A percentile compares a stretch with the other conserved stretches of the same genome.
Evolutionary conservation across 352 stramenopile species (phyloP).

Genomic region (Globisporangium iwayamae): DNA sequence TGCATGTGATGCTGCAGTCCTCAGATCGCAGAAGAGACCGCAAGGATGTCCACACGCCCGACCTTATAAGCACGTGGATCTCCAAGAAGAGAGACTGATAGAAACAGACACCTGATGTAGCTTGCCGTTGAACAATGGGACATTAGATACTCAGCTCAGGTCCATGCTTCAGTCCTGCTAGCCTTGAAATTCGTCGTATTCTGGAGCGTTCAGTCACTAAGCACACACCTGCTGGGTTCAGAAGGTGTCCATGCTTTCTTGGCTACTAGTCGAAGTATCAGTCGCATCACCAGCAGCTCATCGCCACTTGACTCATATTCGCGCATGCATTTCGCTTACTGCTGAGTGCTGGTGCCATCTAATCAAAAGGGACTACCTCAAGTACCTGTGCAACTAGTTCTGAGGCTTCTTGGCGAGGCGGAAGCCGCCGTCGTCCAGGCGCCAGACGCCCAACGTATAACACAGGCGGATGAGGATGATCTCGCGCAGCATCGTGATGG

Average conservation of each 20-base stretch:
- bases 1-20: background rate
- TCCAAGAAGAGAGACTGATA: constrained; percentile 1
- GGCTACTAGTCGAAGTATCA: too few relatives aligned
- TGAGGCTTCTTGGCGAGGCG: constrained; percentile 26
- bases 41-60: background rate
- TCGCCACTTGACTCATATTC: too few relatives aligned
- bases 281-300: too few relatives aligned
- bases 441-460: constrained; percentile 90
- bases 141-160: too few relatives aligned
- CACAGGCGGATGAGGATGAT: constrained; percentile 89
- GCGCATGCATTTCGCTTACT: background rate
- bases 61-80: constrained; percentile 5
- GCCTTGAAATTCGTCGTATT: too few relatives aligned
- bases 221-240: too few relatives aligned
- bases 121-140: too few relatives aligned
- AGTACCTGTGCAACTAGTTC: background rate
- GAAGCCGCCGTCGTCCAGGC: constrained; percentile 60
- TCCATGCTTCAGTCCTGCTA: too few relatives aligned
- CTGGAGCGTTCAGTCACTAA: too few relatives aligned
- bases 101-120: background rate
- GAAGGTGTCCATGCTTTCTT: too few relatives aligned
- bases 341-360: background rate
- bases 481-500: constrained; percentile 90
- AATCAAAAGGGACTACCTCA: too few relatives aligned
- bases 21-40: background rate